Conservation (phyloP, 306 rosid genomes). For the Acacia melanoxylon region DNA sequence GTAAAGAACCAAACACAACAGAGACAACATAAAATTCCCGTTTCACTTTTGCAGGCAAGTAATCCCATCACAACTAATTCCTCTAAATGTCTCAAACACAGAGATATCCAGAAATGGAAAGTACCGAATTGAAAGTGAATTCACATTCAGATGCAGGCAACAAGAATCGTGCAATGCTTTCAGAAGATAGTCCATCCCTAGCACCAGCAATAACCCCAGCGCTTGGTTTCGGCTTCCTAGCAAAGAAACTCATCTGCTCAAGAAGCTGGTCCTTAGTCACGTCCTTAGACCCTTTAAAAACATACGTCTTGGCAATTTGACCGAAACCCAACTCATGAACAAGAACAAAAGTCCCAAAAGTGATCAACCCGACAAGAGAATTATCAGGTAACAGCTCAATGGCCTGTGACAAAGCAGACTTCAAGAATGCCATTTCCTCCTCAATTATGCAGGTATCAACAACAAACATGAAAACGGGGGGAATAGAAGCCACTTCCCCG, state of each 20-base stretch:
- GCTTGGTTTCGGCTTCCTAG: constrained; percentile 69
- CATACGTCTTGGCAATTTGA: constrained; percentile 68
- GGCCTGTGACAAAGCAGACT: constrained; percentile 76
- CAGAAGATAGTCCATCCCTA: constrained; percentile 76
- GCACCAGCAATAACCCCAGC: constrained; percentile 89
- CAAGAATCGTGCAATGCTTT: constrained; percentile 80
- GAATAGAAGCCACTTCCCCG: constrained; percentile 31
- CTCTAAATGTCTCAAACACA: background rate
- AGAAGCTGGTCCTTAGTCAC: constrained; percentile 79
- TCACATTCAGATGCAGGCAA: constrained; percentile 84
- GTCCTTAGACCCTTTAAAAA: constrained; percentile 82
- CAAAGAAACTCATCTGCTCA: constrained; percentile 84
- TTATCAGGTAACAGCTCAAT: constrained; percentile 80
- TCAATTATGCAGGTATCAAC: constrained; percentile 82
- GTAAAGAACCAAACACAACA: background rate
- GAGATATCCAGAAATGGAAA: background rate
- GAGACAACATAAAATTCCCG: background rate
- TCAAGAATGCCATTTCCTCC: constrained; percentile 74
- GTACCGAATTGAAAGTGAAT: constrained; percentile 78
- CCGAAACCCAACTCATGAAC: constrained; percentile 93
- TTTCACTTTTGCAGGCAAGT: background rate
- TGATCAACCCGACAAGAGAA: constrained; percentile 81
- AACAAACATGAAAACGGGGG: constrained; percentile 79
- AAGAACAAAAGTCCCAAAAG: constrained; percentile 76
- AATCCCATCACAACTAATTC: background rate